Base-by-base conservation (phyloP, 805 yeast genomes). In the Monosporozyma siamensis region DNA sequence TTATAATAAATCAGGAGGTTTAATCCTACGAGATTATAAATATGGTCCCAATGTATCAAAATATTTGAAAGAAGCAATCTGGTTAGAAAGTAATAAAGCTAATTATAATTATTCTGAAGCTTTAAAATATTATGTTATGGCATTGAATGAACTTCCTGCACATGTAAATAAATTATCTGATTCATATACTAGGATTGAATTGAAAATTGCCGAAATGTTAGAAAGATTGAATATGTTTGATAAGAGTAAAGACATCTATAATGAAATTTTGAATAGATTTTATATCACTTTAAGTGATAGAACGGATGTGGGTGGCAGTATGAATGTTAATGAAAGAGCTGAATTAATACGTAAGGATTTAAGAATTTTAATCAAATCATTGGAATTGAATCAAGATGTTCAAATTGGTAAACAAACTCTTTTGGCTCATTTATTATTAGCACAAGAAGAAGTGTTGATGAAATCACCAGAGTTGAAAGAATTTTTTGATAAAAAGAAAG, bases 141-240 rank as follows among this genome's bases (percentile, higher is more conserved):
- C 75, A 47, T 80, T 87, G 31, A 72, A 78, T 29, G 65, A 70
- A 22, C 63, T 77, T 37, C 43, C 48, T 17, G 37, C 32, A 3
- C 11, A 69, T 0, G 58, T 86, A 64, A 74, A 76, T 47, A 72
- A 72, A 9, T 52, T 82, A 25, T 69, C 77, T 44, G 92, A 86
- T 54, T 90, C 84, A 54, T 89, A 84, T 59, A 89, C 97, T 0
- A 96, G 97, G 0, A 76, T 90, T 41, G 95, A 89, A 55, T 68
- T 90, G 59, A 86, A 89, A 54, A 67, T 86, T 27, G 95, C 82
- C 9, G 95, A 88, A 54, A 82, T 87, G 87, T 84, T 77, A 56
- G 95, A 86, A 54, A 69, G 80, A 32, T 61, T 87, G 51, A 71
- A 69, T 17, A 70, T 74, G 77, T 49, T 55, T 25, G 75, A 75